Evolutionary conservation across 2,329 filamentous ascomycete species (phyloP), one percentile per base, ranked within the genome.

Genomic region (Diaporthe australafricana): DNA sequence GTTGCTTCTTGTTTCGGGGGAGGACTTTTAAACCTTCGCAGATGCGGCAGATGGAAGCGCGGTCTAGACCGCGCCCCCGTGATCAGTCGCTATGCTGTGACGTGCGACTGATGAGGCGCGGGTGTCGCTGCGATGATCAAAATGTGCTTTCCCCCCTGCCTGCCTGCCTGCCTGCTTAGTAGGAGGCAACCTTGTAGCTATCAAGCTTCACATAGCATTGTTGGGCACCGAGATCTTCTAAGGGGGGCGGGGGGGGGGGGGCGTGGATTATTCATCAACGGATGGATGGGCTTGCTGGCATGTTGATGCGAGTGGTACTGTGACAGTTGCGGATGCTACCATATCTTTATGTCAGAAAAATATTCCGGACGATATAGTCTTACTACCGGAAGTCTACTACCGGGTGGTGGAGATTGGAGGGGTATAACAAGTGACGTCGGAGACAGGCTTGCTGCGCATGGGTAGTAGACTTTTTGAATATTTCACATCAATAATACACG

Each of bases 71-170:
- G n/a, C n/a, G n/a, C n/a, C n/a, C n/a, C n/a, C n/a, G n/a, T n/a
- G n/a, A n/a, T n/a, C n/a, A n/a, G n/a, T n/a, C n/a, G n/a, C 60
- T 30, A 25, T 16, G 30, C 22, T 47, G 57, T 63, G 57, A 48
- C 42, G 30, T 35, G 11, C 42, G 9, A 9, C 32, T 9, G n/a
- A 5, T 48, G 57, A 63, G 8, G 20, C 8, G 25, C 5, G 17
- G 40, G 22, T 32, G 40, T 30, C 45, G 47, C n/a, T n/a, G n/a
- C n/a, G n/a, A n/a, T n/a, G n/a, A n/a, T n/a, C n/a, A n/a, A n/a
- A n/a, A n/a, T n/a, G n/a, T n/a, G n/a, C n/a, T n/a, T n/a, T n/a
- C n/a, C n/a, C n/a, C n/a, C n/a, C n/a, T n/a, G n/a, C n/a, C n/a
- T n/a, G n/a, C n/a, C n/a, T n/a, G n/a, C n/a, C n/a, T n/a, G n/a